phyloP scores from a whole-genome alignment of 169 alveolate genomes.

The Eimeria nieschulzi region DNA sequence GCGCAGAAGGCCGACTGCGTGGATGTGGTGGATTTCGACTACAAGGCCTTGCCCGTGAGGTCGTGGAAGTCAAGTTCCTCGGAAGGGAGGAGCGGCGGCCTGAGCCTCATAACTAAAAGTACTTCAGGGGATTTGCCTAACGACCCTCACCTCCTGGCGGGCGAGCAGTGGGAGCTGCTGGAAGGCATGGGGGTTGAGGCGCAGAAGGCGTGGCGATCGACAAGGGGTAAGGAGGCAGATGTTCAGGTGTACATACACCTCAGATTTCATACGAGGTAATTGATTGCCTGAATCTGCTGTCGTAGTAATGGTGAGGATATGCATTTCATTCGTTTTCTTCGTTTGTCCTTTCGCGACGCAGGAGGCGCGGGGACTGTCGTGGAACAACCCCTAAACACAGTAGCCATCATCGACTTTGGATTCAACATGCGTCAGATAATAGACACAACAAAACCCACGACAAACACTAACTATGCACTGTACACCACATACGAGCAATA shows the following conservation, averaged over 20 bases:
- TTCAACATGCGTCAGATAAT: slow-evolving; percentile 34
- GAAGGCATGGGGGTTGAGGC: slow-evolving; percentile 15
- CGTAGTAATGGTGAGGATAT: no score
- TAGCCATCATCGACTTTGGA: slow-evolving; percentile 57
- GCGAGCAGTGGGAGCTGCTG: slow-evolving; percentile 30
- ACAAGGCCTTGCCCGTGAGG: not conserved
- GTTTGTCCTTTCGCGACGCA: not conserved
- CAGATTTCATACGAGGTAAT: no score
- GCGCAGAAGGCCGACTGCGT: not conserved
- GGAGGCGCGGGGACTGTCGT: slow-evolving; percentile 45
- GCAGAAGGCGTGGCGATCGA: not conserved
- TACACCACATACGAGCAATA: no score
- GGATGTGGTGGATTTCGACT: not conserved
- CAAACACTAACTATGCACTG: no score
- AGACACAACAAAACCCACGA: no score
- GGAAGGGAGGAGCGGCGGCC: no score
- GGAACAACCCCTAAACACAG: slow-evolving; percentile 57
- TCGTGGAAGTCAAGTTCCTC: not conserved
- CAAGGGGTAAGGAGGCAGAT: not conserved
- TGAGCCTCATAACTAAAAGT: not conserved
- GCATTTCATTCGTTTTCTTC: not conserved
- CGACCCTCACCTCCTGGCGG: slow-evolving; percentile 11
- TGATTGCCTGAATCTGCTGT: no score
- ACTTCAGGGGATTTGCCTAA: slow-evolving; percentile 3
- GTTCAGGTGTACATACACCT: no score